These are phyloP conservation scores for Crucibulum laeve DNA, from an alignment of 768 basidiomycete genomes.

Conservation along the genomic window DNA sequence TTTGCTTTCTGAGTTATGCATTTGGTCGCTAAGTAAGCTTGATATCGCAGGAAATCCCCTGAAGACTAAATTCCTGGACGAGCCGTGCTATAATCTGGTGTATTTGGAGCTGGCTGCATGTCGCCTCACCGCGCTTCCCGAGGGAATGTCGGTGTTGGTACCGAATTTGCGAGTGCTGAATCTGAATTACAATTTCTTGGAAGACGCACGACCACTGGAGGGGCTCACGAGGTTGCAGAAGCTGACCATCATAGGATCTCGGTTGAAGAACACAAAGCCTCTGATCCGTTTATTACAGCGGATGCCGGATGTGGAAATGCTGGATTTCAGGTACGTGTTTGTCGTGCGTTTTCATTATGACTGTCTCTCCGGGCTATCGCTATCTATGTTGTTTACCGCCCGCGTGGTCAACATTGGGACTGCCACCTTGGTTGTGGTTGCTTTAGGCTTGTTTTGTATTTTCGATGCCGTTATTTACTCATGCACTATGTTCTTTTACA, in stretches of 20 bases:
- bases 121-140: conserved; percentile 71
- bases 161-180: conserved; percentile 92
- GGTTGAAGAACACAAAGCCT: conserved; percentile 70
- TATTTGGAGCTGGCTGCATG: conserved; percentile 93
- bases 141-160: conserved; percentile 53
- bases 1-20: not conserved
- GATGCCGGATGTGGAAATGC: conserved; percentile 79
- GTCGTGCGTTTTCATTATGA: not conserved
- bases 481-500: conserved; percentile 16
- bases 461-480: conserved; percentile 4
- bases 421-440: conserved; percentile 8
- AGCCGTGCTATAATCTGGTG: conserved; percentile 82
- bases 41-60: conserved; percentile 66
- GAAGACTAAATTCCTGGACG: conserved; percentile 52
- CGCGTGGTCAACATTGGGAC: conserved; percentile 9
- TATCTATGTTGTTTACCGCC: conserved; percentile 6
- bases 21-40: conserved; percentile 8
- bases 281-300: conserved; percentile 68
- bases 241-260: conserved; percentile 81
- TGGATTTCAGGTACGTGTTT: conserved; percentile 73
- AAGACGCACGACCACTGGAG: conserved; percentile 61
- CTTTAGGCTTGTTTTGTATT: too few species aligned
- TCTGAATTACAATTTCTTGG: conserved; percentile 95
- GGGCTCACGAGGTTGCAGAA: conserved; percentile 77
- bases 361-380: conserved; percentile 2